Base-by-base conservation (phyloP, 805 yeast genomes). In the Nakazawaea ishiwadae region DNA sequence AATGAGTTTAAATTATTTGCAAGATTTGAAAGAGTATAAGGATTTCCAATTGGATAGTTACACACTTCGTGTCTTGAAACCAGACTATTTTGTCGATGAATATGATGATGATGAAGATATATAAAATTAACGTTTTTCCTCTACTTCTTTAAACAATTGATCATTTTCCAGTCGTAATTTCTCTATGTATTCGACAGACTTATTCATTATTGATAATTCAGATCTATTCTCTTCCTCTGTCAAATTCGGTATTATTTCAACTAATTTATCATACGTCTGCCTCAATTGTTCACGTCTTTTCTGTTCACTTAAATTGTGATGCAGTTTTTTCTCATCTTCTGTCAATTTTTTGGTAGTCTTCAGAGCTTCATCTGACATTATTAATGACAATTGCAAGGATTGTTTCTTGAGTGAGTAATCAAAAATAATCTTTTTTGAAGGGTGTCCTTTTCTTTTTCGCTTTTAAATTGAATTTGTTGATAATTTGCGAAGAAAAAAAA, bases 281-380 rank as follows among this genome's bases (percentile, higher is more conserved):
- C 97, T 68, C 17, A 91, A 87, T 31, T 90, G 87, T 49, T 81
- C 87, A 47, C 98, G 69, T 52, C 98, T 69, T 54, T 84, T 84
- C 57, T 88, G 90, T 56, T 90, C 98, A 0, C 79, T 81, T 51
- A 52, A 48, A 14, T 60, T 60, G 39, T 63, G 68, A 37, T 63
- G 63, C 12, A 51, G 41, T 42, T 61, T 63, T 47, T 56, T 60
- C 48, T 62, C 62, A 31, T 59, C 65, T 17, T 55, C 55, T 0
- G 60, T 43, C 10, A 59, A 50, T 33, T 53, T 26, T 8, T 37
- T 17, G 16, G 12, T 12, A 6, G 24, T 20, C 17, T 16, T 14
- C 20, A 28, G 24, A 14, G 7, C 10, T n/a, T 32, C 35, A 18
- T 20, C 35, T 18, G 9, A 8, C 35, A 32, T 32, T 32, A 26